Conservation (phyloP, 176 grass and related monocot species). For the Oryza nivara region DNA sequence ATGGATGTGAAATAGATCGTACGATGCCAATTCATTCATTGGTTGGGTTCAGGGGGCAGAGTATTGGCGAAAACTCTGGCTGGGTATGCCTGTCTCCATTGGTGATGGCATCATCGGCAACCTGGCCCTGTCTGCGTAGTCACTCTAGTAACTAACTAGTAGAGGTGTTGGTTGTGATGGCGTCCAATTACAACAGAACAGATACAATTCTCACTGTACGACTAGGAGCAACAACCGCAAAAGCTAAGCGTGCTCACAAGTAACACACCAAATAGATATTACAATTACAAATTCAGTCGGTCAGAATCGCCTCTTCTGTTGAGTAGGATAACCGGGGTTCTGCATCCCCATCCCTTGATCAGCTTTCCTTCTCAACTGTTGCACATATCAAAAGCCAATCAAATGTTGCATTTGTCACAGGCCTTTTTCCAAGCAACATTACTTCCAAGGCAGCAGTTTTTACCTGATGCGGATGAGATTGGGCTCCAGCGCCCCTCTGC, state of each 20-base stretch:
- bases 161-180: no score
- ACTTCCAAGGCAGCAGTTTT: not conserved
- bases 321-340: constrained; percentile 83
- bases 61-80: no score
- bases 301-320: constrained; percentile 92
- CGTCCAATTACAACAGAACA: not conserved
- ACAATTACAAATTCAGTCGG: constrained; percentile 15
- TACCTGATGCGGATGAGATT: constrained; percentile 91
- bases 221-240: not conserved
- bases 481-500: constrained; percentile 70
- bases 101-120: no score
- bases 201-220: not conserved
- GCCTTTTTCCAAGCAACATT: not conserved
- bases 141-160: no score
- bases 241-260: not conserved
- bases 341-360: constrained; percentile 88
- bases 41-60: no score
- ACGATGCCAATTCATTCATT: no score
- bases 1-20: no score
- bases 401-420: constrained; percentile 15
- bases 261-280: constrained; percentile 35
- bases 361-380: constrained; percentile 79
- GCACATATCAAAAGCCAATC: constrained; percentile 9
- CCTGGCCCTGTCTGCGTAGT: no score
- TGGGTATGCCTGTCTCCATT: no score